Evolutionary conservation across 306 rosid species (phyloP), one percentile per base, ranked within the genome.

Genomic region (Benincasa hispida): DNA sequence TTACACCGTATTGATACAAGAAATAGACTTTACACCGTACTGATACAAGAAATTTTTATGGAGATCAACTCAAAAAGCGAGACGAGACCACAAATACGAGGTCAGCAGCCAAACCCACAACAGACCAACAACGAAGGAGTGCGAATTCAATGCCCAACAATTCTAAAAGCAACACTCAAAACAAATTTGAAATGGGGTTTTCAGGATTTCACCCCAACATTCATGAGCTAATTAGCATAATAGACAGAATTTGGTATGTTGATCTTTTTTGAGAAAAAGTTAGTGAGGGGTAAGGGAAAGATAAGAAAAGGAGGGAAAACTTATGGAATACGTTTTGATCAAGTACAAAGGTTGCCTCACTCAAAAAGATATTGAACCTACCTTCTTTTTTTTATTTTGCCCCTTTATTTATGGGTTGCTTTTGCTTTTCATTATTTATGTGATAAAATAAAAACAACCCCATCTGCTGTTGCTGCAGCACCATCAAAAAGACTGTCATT

Each of bases 391-490:
- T 14, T 25, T 27, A 13, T 13, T 60, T 9, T 45, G 14, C 50
- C 50, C 50, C 15, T 11, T 32, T 6, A 5, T 32, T 32, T 45
- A n/a, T 21, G 74, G 55, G n/a, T 27, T 72, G 58, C 76, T 72
- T 72, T 72, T 48, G 59, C 76, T 72, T 72, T 72, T 72, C 57
- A 70, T 70, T 25, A 25, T 70, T 67, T 67, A 41, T 67, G 53
- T 15, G 74, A 41, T 22, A 12, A 5, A 12, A 41, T 6, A 42
- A 68, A 45, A 69, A 45, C 37, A 42, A 69, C 21, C 30, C 51
- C 73, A 66, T 37, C 32, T 63, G 50, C 48, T 34, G 54, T 25
- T 27, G 22, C 69, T 62, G 51, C 72, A 9, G 18, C 50, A 65
- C 47, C 72, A 9, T 63, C 9, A 21, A 67, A 67, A 35, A 35